Conservation (phyloP, 805 yeast species). For the Candida hungchunana region DNA sequence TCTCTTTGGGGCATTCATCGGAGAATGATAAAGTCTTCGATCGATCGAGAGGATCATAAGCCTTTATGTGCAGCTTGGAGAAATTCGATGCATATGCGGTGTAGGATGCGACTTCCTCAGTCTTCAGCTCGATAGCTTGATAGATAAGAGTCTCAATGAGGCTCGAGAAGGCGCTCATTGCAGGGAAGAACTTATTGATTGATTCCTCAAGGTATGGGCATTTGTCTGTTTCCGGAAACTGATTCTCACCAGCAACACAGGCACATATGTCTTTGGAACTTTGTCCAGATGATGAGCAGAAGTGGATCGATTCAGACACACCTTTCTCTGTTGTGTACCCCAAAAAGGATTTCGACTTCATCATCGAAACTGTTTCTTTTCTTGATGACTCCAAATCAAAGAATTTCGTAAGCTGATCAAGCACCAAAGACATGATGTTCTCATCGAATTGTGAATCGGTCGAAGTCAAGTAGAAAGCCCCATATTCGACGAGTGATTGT, state of each 20-base stretch:
- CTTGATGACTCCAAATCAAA: conserved; percentile 32
- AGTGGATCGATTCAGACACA: conserved; percentile 38
- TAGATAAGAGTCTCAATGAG: conserved; percentile 43
- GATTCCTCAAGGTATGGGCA: conserved; percentile 33
- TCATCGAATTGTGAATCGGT: conserved; percentile 41
- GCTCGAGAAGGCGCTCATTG: conserved; percentile 42
- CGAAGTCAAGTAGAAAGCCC: conserved; percentile 38
- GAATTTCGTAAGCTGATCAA: conserved; percentile 31
- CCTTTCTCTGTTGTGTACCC: conserved; percentile 44
- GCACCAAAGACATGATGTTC: conserved; percentile 24
- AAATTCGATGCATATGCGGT: no score
- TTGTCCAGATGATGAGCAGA: conserved; percentile 50
- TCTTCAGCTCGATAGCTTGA: conserved; percentile 53
- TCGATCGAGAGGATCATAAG: conserved; percentile 29
- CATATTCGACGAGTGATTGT: conserved; percentile 48
- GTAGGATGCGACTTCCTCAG: no score
- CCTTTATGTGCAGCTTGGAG: conserved; percentile 19
- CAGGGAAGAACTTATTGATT: conserved; percentile 33
- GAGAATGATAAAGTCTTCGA: conserved; percentile 19
- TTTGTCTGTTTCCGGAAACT: conserved; percentile 35
- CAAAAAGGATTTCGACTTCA: conserved; percentile 39
- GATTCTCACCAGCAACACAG: conserved; percentile 42
- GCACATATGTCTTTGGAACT: conserved; percentile 28
- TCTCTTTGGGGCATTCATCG: neutral
- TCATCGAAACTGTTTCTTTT: conserved; percentile 36